Evolutionary conservation across 2,329 filamentous ascomycete genomes (phyloP).

Genomic region (Talaromyces sp.): DNA sequence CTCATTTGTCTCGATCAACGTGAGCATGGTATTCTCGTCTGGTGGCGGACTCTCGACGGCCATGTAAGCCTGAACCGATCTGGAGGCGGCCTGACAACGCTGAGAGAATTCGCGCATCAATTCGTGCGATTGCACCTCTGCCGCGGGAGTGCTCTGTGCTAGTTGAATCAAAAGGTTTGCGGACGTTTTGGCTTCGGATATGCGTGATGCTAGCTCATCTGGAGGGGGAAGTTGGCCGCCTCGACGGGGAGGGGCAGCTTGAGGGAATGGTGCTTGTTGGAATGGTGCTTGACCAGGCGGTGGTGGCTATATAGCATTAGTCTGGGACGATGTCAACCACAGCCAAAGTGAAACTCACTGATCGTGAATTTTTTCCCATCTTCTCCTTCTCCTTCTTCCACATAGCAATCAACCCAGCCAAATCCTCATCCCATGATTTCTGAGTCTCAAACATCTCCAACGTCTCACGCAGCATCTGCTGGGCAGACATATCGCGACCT

Average conservation of each 20-base stretch:
- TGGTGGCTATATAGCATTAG: conserved; percentile 3
- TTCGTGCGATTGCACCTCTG: conserved; percentile 77
- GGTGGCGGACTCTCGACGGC: conserved; percentile 71
- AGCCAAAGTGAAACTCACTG: conserved; percentile 24
- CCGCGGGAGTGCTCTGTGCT: conserved; percentile 75
- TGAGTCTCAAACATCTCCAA: conserved; percentile 72
- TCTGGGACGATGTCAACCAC: not conserved
- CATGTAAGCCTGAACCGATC: conserved; percentile 84
- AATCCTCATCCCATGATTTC: conserved; percentile 69
- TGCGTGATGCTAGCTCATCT: conserved; percentile 72
- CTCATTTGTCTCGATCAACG: conserved; percentile 90
- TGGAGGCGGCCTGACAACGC: conserved; percentile 75
- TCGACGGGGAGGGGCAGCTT: conserved; percentile 29
- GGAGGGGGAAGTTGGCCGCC: conserved; percentile 60
- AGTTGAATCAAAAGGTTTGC: conserved; percentile 91
- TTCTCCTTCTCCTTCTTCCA: conserved; percentile 83
- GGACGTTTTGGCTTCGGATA: conserved; percentile 87
- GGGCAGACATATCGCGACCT: conserved; percentile 70
- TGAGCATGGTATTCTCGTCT: conserved; percentile 91
- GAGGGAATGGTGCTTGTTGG: conserved; percentile 22
- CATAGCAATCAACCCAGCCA: conserved; percentile 72
- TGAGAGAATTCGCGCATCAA: conserved; percentile 88
- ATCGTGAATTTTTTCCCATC: conserved; percentile 41
- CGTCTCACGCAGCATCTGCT: conserved; percentile 83
- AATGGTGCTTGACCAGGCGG: not conserved